Percentiles rank a stretch among this genome's conserved stretches.
These are phyloP conservation scores for Alternaria incomplexa DNA, from an alignment of 2,329 filamentous ascomycete genomes.

Conservation along the genomic window DNA sequence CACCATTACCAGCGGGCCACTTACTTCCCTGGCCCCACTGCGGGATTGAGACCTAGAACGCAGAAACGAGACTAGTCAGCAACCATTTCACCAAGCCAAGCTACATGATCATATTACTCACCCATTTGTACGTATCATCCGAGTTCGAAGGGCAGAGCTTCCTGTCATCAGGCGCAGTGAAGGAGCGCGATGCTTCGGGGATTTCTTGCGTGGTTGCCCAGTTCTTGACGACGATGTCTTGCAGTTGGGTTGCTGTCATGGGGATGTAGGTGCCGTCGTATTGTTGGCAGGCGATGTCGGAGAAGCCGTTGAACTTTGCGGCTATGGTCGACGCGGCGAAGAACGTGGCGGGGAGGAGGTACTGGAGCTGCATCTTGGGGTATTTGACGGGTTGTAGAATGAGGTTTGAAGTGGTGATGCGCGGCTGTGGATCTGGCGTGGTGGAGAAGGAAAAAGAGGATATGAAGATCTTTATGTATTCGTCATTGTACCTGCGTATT, in stretches of 20 bases:
- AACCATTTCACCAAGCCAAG: not conserved
- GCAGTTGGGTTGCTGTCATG: not conserved
- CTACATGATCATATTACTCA: not conserved
- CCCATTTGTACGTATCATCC: not conserved
- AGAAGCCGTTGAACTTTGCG: not conserved
- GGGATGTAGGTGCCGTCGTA: not conserved
- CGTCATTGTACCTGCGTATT: not conserved
- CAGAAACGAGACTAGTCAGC: not conserved
- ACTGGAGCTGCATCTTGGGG: not conserved
- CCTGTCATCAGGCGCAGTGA: not conserved
- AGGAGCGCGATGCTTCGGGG: not conserved
- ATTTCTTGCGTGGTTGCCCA: not conserved
- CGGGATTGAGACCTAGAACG: not conserved
- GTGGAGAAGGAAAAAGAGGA: not conserved
- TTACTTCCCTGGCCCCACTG: not conserved
- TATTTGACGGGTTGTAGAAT: accelerated
- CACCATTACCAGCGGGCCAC: not conserved
- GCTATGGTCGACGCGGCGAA: not conserved
- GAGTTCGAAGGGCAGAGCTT: not conserved
- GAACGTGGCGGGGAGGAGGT: not conserved
- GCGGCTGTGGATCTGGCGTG: not conserved
- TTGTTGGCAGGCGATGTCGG: not conserved
- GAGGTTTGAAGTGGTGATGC: not conserved
- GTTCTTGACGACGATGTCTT: not conserved
- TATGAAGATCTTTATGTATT: not conserved